Base-by-base conservation (phyloP, 2,329 filamentous ascomycete genomes). In the Sporothrix pallida region DNA sequence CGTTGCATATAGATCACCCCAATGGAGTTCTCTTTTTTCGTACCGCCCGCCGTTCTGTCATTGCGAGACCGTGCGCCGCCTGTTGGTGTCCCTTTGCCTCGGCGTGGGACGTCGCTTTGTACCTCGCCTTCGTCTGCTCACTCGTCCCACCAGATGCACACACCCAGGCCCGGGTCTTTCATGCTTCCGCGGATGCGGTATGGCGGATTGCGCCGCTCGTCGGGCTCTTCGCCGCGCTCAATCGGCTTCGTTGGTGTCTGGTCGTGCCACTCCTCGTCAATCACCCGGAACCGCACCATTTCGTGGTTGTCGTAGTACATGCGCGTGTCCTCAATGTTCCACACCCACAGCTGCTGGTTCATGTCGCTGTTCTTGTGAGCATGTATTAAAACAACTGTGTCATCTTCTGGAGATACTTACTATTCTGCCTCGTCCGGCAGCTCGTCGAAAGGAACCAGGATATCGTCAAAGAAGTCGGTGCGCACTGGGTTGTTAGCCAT, bases 391-490 rank as follows among this genome's bases (percentile, higher is more conserved):
- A n/a, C n/a, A n/a, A n/a, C n/a, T n/a, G n/a, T n/a, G n/a, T n/a
- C n/a, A n/a, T n/a, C n/a, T n/a, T 52, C 9, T 1, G 31, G 20
- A 15, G 23, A 23, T 4, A 83, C 90, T 83, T 83, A 94, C 92
- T 93, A 97, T 80, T 89, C 87, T 37, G 91, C 90, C n/a, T 89
- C 90, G 42, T 92, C 89, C 54, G 94, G 92, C 3, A 97, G 86
- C 76, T 93, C 89, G 72, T 90, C 87, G 50, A 88, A 89, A 0
- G 88, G 93, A 76, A 98, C 90, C 74, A 93, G 91, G 46, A 99
- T 94, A 76, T 98, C 95, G 78, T 95, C 93, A 78, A 98, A 99
- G 81, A 99, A 99, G 76, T 97, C 93, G 3, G 95, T 91, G 68
- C 91, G 90, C 74, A 98, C 90, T 92, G 75, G 74, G 74, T 46